These are phyloP conservation scores for Lasiosphaeriaceae sp. DNA, from an alignment of 495 filamentous ascomycete species.

Conservation along the genomic window DNA sequence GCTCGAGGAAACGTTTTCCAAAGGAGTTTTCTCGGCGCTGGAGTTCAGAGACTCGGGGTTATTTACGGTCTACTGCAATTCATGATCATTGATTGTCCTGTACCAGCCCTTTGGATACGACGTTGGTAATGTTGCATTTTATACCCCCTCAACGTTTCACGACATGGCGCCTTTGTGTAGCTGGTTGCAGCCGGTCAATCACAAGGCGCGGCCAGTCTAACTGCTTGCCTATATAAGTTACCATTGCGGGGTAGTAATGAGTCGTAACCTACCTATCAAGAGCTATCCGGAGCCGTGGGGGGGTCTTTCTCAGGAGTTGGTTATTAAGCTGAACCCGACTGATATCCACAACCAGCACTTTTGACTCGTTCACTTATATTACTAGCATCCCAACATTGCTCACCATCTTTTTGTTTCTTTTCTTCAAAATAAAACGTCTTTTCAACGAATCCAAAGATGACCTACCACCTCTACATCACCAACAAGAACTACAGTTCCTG, in stretches of 20 bases:
- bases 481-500: slow-evolving; percentile 36
- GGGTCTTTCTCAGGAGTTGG: too few relatives aligned
- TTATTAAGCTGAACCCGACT: too few relatives aligned
- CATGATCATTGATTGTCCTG: neutral
- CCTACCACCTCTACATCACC: slow-evolving; percentile 30
- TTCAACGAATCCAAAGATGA: slow-evolving; percentile 4
- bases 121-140: neutral
- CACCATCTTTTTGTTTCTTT: neutral
- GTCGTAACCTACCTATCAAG: neutral
- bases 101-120: neutral
- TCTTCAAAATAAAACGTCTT: neutral
- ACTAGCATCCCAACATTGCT: neutral
- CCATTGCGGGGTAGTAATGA: neutral
- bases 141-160: neutral
- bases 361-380: too few relatives aligned
- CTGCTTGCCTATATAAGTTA: slow-evolving; percentile 8
- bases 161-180: neutral
- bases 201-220: slow-evolving; percentile 2
- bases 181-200: slow-evolving; percentile 5
- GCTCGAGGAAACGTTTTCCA: too few relatives aligned
- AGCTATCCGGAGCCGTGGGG: too few relatives aligned
- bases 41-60: too few relatives aligned
- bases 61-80: too few relatives aligned
- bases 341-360: too few relatives aligned
- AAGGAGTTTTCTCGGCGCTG: too few relatives aligned